Evolutionary conservation across 2,329 filamentous ascomycete genomes (phyloP), one percentile per base, ranked within the genome.

Genomic region (Fonsecaea pedrosoi): DNA sequence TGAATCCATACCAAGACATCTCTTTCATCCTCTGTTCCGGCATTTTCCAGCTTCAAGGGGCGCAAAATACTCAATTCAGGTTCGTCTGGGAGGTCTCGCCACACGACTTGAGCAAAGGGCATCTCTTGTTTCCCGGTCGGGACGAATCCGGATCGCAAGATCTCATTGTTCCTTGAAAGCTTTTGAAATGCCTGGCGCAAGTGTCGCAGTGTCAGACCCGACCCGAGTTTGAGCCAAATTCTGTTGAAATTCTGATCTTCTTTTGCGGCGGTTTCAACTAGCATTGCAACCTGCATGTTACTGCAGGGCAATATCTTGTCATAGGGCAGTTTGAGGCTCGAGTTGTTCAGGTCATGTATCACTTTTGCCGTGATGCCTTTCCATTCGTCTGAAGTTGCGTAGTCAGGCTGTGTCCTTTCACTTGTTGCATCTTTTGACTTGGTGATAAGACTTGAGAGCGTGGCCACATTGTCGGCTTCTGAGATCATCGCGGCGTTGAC

Each of bases 281-380:
- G 82, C 92, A 97, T 96, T 1, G 92, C 89, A 18, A 85, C 80
- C 73, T 97, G 94, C 9, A 95, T 82, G 13, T 88, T 84, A 3
- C 89, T 94, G 75, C 92, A 95, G 4, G 84, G 84, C 18, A 85
- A 73, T 4, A 87, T 76, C 32, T 79, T 78, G 18, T 80, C 75
- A 21, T 60, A 77, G 59, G 40, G 69, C 66, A 25, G 64, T 58
- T 37, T 42, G 6, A 57, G 30, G 7, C 42, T 45, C n/a, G 50
- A 25, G 15, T 61, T 13, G 6, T 34, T 18, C 3, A 57, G 38
- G 37, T 45, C 34, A 13, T 54, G 13, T 15, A 38, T 25, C 21
- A 69, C 10, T 18, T 58, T 45, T 38, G 40, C 18, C 38, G 55
- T 38, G 42, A 68, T 64, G 6, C 6, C 40, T 42, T 68, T 34